Evolutionary conservation across 306 rosid species (phyloP), one percentile per base, ranked within the genome.

Genomic region (Cicer chorassanicum): DNA sequence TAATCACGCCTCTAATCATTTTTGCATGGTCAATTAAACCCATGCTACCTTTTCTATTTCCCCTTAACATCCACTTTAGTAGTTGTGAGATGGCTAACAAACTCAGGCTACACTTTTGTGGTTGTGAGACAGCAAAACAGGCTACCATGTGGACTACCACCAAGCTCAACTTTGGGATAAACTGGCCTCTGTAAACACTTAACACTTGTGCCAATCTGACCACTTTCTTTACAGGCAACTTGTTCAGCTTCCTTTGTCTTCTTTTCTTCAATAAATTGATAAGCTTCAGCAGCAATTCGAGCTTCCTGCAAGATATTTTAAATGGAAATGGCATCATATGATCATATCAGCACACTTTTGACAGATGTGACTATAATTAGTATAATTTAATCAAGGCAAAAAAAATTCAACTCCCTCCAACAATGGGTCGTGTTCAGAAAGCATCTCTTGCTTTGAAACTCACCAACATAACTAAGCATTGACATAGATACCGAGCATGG

Each of bases 201-300:
- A 11, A 70, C 84, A 61, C 86, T 55, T 4, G 78, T 62, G 81
- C 90, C 84, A 54, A 65, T 64, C 73, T 85, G 97, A 61, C 80
- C 77, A 75, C 51, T 76, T 68, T 87, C 96, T 76, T 72, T 87
- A 49, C 68, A 61, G 48, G 68, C 79, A 80, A 57, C 70, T 77
- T 73, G 82, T 77, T 82, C 89, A 14, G 68, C 76, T 76, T 84
- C 92, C 69, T 77, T 82, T 68, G 77, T 69, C 70, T 85, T 83
- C 83, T 93, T 89, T 74, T 82, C 80, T 75, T 82, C 87, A 67
- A 86, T 68, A 73, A 86, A 90, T 72, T 24, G 84, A 64, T 81
- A 65, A 55, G 89, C 92, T 62, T 90, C 91, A 0, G 82, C 85
- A 51, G 86, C 86, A 44, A 85, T 81, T 82, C 88, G 90, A 73